A percentile compares a stretch with the other conserved stretches of the same genome.
Conservation (phyloP, 371 early-diverging fungal species). For the Umbelopsis sp. region DNA sequence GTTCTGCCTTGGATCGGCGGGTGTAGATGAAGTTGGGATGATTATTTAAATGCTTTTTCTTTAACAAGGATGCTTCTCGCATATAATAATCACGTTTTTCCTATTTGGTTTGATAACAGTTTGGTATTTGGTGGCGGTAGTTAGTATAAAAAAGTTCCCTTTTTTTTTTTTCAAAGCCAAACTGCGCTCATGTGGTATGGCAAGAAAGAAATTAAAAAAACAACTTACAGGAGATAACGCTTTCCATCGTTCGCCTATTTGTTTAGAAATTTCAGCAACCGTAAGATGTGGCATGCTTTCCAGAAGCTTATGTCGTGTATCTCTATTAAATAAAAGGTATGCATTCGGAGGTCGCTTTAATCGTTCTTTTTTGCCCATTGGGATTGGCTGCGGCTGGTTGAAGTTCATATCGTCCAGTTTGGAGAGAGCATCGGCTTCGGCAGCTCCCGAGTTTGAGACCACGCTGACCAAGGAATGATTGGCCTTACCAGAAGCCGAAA, state of each 20-base stretch:
- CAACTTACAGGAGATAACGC: conserved; percentile 35
- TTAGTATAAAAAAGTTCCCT: not conserved
- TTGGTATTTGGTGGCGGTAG: not conserved
- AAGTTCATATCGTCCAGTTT: conserved; percentile 25
- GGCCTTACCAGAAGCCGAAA: conserved; percentile 17
- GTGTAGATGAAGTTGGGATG: conserved; percentile 68
- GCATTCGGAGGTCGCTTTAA: conserved; percentile 72
- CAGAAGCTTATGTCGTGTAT: conserved; percentile 62
- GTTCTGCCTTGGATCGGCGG: conserved; percentile 66
- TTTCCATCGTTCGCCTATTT: conserved; percentile 62
- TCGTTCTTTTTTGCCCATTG: conserved; percentile 24
- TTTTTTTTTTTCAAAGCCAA: not conserved
- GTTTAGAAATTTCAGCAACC: conserved; percentile 63
- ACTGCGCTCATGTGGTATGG: not conserved
- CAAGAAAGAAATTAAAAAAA: not conserved
- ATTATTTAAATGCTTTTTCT: conserved; percentile 60
- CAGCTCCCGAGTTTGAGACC: conserved; percentile 23
- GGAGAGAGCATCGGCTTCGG: conserved; percentile 20
- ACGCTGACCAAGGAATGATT: conserved; percentile 19
- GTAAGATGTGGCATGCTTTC: conserved; percentile 56
- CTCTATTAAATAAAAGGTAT: conserved; percentile 65
- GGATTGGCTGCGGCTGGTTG: conserved; percentile 9
- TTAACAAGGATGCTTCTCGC: conserved; percentile 52
- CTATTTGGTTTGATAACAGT: conserved; percentile 22
- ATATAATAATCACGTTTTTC: conserved; percentile 43